Base-by-base conservation (phyloP, 2,329 filamentous ascomycete genomes). In the Trichoderma sp. region DNA sequence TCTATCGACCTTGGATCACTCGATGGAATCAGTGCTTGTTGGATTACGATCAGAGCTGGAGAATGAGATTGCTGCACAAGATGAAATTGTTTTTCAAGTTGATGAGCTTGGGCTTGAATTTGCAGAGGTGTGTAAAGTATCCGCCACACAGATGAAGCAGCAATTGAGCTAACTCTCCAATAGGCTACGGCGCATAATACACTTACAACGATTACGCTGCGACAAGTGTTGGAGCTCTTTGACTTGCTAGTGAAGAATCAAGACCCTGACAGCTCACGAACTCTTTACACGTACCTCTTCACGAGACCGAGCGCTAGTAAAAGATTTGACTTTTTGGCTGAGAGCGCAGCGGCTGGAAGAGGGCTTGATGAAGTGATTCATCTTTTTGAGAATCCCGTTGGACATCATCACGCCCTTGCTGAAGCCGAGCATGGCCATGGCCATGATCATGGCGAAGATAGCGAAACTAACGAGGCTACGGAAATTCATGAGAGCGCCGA, bases 61-160 rank as follows among this genome's bases (percentile, higher is more conserved):
- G 21, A 79, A 81, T 49, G 85, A 86, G 64, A 75, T 87, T 3
- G 75, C 77, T 5, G 69, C 77, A 4, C 79, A 81, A 21, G 85
- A 87, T 64, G 84, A 87, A 68, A 76, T 87, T 53, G 79, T 83
- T n/a, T 80, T 86, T 52, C 83, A 85, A 70, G 77, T 87, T 58
- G 83, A 86, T 33, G 82, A 85, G 70, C 80, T 87, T 52, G 84
- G 83, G 10, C 78, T 87, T 37, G 84, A 87, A 74, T 86, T 86
- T 75, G 78, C 83, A 24, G 84, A 87, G 78, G 83, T 84, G 77
- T 72, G 82, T 71, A 19, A 58, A 14, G 8, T 21, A 10, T 6
- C n/a, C 5, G 7, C 5, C 37, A 24, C 10, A 4, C 19, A 16
- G 5, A 11, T 33, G 24, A 24, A 55, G 6, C 13, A 19, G 11